These are phyloP conservation scores for Talaromyces sp. DNA, from an alignment of 2,329 filamentous ascomycete species.

Conservation along the genomic window DNA sequence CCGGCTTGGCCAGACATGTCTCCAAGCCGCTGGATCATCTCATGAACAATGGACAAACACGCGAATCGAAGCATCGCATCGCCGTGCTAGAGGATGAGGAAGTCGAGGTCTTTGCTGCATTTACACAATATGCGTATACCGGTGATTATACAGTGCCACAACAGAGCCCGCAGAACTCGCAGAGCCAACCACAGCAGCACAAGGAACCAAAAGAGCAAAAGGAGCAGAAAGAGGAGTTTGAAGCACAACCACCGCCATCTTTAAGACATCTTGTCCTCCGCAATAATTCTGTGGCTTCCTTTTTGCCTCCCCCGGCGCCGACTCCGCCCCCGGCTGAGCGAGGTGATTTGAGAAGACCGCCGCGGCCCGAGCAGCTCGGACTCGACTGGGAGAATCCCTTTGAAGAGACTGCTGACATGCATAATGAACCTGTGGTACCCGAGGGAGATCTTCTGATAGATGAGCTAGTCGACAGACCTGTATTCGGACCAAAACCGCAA, in stretches of 20 bases:
- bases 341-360: slow-evolving; percentile 9
- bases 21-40: slow-evolving; percentile 39
- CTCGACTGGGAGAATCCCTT: slow-evolving; percentile 9
- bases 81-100: slow-evolving; percentile 42
- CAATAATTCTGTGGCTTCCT: slow-evolving; percentile 3
- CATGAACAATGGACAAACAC: slow-evolving; percentile 42
- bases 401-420: neutral
- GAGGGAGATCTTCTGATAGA: neutral
- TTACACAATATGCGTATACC: slow-evolving; percentile 46
- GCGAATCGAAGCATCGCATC: slow-evolving; percentile 38
- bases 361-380: neutral
- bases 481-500: neutral
- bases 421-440: neutral
- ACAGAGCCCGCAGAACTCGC: neutral
- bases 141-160: slow-evolving; percentile 39
- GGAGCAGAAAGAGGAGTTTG: neutral
- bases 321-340: slow-evolving; percentile 19
- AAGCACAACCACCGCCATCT: neutral
- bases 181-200: neutral
- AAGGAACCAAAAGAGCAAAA: neutral
- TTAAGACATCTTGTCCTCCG: neutral
- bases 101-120: slow-evolving; percentile 44
- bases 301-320: slow-evolving; percentile 25
- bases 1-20: slow-evolving; percentile 38
- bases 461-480: neutral